Conservation (phyloP, 768 basidiomycete genomes). For the Amanita exitialis region DNA sequence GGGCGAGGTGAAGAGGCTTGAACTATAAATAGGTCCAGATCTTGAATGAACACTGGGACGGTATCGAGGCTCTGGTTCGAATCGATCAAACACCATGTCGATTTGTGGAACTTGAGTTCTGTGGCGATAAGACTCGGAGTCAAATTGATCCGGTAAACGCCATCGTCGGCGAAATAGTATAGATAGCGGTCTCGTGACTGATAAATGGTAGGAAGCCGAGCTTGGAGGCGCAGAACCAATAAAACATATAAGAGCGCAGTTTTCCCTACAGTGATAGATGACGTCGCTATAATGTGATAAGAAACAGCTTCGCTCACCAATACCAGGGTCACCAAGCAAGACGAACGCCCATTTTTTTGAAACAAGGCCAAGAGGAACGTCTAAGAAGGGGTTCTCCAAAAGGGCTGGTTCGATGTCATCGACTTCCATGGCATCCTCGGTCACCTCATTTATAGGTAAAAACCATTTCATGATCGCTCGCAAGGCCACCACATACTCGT, state of each 20-base stretch:
- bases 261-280: constrained; percentile 1
- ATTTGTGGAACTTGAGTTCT: constrained; percentile 5
- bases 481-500: constrained; percentile 8
- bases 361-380: constrained; percentile 6
- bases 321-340: constrained; percentile 10
- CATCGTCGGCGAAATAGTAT: constrained; percentile 9
- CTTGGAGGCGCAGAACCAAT: constrained; percentile 10
- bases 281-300: constrained; percentile 4
- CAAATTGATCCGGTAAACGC: constrained; percentile 8
- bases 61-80: constrained; percentile 7
- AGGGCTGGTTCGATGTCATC: constrained; percentile 7
- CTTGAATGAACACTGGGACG: too few relatives aligned
- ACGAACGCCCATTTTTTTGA: constrained; percentile 8
- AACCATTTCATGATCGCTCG: constrained; percentile 8
- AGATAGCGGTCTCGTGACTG: constrained; percentile 7
- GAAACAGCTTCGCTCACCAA: constrained; percentile 9
- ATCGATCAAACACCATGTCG: constrained; percentile 11
- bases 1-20: too few relatives aligned
- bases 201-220: constrained; percentile 11
- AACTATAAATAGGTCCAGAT: too few relatives aligned
- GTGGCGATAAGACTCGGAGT: constrained; percentile 4
- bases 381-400: constrained; percentile 1
- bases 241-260: constrained; percentile 8
- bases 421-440: constrained; percentile 8
- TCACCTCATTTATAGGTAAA: constrained; percentile 4